phyloP scores from a whole-genome alignment of 2,329 filamentous ascomycete species.

The Alternaria sp. region DNA sequence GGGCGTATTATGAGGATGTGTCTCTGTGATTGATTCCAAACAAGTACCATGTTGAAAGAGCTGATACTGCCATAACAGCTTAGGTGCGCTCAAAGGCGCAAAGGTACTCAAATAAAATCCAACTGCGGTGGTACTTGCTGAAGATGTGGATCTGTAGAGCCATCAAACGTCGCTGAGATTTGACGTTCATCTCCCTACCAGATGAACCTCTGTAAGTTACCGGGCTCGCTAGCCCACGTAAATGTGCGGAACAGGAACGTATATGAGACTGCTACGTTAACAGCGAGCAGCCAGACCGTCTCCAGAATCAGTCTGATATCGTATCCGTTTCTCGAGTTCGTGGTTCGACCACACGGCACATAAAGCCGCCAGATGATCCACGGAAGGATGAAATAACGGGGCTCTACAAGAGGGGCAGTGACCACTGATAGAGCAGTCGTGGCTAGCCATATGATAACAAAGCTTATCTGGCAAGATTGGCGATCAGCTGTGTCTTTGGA shows the following conservation, averaged over 20 bases:
- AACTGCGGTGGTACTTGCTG: neutral
- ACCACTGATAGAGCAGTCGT: slow-evolving; percentile 79
- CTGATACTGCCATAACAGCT: neutral
- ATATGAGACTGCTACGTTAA: slow-evolving; percentile 72
- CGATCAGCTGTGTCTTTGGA: slow-evolving; percentile 1
- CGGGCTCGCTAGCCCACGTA: slow-evolving; percentile 68
- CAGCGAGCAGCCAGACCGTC: slow-evolving; percentile 69
- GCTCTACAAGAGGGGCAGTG: slow-evolving; percentile 91
- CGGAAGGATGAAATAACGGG: slow-evolving; percentile 92
- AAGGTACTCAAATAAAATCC: neutral
- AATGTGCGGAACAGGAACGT: slow-evolving; percentile 74
- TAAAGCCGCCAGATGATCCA: slow-evolving; percentile 93
- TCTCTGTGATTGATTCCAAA: neutral
- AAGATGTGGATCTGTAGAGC: neutral
- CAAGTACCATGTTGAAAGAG: neutral
- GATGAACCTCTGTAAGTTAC: slow-evolving; percentile 76
- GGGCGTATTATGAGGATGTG: neutral
- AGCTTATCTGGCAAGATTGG: slow-evolving; percentile 46
- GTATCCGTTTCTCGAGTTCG: slow-evolving; percentile 26
- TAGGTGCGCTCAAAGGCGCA: neutral
- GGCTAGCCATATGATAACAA: slow-evolving; percentile 67
- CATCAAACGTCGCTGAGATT: neutral
- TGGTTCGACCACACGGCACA: slow-evolving; percentile 60
- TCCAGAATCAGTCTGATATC: slow-evolving; percentile 63
- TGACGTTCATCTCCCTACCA: slow-evolving; percentile 48